Evolutionary conservation across 2,329 filamentous ascomycete species (phyloP).

Genomic region (Ophiostoma tasmaniense): DNA sequence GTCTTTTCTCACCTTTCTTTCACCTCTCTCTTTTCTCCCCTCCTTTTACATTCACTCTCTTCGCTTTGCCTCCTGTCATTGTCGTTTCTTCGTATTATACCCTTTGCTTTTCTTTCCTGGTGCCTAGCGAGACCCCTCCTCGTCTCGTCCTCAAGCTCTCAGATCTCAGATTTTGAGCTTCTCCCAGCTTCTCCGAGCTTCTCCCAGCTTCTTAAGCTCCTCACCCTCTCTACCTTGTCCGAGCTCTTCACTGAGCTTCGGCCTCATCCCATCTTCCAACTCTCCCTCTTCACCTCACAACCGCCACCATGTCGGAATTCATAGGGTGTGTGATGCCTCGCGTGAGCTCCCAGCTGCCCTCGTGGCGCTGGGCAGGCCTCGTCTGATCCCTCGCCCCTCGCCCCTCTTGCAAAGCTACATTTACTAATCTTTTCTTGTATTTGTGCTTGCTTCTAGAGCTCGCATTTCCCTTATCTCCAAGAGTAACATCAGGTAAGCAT

Average conservation of each 20-base stretch:
- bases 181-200: not conserved
- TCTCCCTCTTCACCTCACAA: not conserved
- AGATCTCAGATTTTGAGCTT: not conserved
- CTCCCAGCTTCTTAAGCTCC: not conserved
- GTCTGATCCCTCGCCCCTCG: not conserved
- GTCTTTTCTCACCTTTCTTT: not conserved
- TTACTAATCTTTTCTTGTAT: not conserved
- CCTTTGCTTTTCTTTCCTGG: conserved; percentile 6
- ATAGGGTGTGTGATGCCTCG: conserved; percentile 17
- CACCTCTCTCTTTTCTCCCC: not conserved
- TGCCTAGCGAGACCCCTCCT: not conserved
- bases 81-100: conserved; percentile 2
- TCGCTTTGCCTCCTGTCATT: not conserved
- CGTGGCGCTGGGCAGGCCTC: not conserved
- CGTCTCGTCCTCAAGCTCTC: not conserved
- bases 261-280: not conserved
- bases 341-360: conserved; percentile 1
- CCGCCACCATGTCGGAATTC: conserved; percentile 20
- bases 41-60: not conserved
- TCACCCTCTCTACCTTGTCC: not conserved
- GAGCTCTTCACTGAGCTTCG: not conserved
- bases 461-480: conserved; percentile 22
- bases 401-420: not conserved
- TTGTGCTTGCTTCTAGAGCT: conserved; percentile 17
- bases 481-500: conserved; percentile 20